Evolutionary conservation across 2,329 filamentous ascomycete genomes (phyloP), one percentile per base, ranked within the genome.

Genomic region (Hypoxylon sp.): DNA sequence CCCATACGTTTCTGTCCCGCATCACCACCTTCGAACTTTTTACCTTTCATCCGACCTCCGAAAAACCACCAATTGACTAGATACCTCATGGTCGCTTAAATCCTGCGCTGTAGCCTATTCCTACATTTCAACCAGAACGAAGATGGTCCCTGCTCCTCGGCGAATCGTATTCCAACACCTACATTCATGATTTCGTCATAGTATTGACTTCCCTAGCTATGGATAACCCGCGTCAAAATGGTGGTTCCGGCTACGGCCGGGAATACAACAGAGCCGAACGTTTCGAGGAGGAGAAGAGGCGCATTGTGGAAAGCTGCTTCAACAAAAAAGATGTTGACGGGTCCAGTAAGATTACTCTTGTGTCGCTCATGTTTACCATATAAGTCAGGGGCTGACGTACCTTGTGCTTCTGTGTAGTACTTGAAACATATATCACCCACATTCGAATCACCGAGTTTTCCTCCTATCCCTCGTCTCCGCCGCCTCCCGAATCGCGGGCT

Each of bases 381-480:
- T 27, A 43, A 36, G 30, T 60, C 58, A 42, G 31, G 40, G 26
- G 42, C 42, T 46, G 29, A 51, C 40, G 37, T 50, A 51, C 19
- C 55, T 54, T 40, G 53, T 48, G 50, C 29, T 29, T 32, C 34
- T 45, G 32, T 59, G 41, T 65, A 91, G 88, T 90, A 62, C 78
- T 86, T 62, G 94, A 99, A 75, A 97, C 91, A 23, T 99, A 99
- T 76, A 99, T 99, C 66, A 99, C 94, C 15, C 94, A 99, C 70
- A 92, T 97, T 64, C 84, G 88, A 66, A 91, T 99, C 66, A 85
- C 84, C 61, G 94, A 99, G 76, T 96, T 90, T 78, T 86, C 87
- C 49, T 81, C 83, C 29, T 87, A 92, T 71, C 91, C 93, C 11
- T 92, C 91, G 15, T 80, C 82, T 26, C 94, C 94, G 23, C 88